Evolutionary conservation across 305 asterid genomes (phyloP).

Genomic region (Fraxinus floribunda): DNA sequence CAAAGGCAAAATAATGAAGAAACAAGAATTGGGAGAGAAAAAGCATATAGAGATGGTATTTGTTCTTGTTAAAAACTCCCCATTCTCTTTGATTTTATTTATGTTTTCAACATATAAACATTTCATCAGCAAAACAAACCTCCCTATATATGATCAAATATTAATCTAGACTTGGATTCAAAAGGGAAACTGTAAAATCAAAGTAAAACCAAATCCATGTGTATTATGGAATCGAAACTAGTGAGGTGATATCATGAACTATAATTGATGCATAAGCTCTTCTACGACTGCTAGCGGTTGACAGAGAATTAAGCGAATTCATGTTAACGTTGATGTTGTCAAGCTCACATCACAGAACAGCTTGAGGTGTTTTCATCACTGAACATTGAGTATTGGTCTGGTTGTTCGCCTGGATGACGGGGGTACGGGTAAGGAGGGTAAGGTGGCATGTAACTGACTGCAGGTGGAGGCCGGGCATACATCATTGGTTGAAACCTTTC

Average conservation of each 20-base stretch:
- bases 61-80: slow-evolving; percentile 26
- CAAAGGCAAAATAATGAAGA: background rate
- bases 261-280: slow-evolving; percentile 17
- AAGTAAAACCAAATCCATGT: slow-evolving; percentile 40
- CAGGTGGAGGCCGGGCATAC: slow-evolving; percentile 66
- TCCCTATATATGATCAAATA: slow-evolving; percentile 34
- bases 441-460: slow-evolving; percentile 60
- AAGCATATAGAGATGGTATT: background rate
- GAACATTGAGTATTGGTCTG: slow-evolving; percentile 59
- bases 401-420: slow-evolving; percentile 47
- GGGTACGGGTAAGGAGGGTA: slow-evolving; percentile 43
- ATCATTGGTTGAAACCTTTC: slow-evolving; percentile 77
- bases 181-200: slow-evolving; percentile 16
- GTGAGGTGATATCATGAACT: slow-evolving; percentile 25
- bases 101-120: slow-evolving; percentile 48
- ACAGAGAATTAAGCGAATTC: background rate
- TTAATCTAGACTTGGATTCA: slow-evolving; percentile 44
- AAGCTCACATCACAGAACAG: slow-evolving; percentile 65
- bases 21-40: background rate
- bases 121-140: slow-evolving; percentile 36
- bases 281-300: slow-evolving; percentile 1
- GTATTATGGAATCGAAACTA: slow-evolving; percentile 43
- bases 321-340: background rate
- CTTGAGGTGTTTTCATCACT: slow-evolving; percentile 81
- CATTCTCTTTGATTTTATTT: slow-evolving; percentile 40